Percentiles rank a stretch among this genome's conserved stretches.
Evolutionary conservation across 345 rosid genomes (phyloP).

Genomic region (Sonneratia caseolaris): DNA sequence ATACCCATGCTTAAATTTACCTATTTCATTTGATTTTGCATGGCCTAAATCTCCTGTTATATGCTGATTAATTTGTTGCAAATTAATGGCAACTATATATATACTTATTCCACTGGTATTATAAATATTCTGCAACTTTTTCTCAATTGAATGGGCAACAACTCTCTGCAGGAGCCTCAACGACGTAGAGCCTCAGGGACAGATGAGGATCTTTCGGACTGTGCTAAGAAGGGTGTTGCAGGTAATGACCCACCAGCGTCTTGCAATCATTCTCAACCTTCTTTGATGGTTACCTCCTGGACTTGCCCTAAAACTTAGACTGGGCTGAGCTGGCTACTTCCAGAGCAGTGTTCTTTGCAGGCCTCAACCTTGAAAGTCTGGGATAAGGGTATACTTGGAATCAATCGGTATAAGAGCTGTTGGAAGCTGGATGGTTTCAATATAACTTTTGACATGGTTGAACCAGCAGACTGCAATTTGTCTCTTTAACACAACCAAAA

Average conservation of each 20-base stretch:
- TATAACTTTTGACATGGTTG: no score
- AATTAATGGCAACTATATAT: background rate
- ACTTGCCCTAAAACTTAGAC: background rate
- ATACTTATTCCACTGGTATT: background rate
- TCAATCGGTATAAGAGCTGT: background rate
- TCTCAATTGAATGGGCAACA: background rate
- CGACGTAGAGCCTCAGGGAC: constrained; percentile 42
- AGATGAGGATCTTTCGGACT: constrained; percentile 69
- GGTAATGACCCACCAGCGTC: constrained; percentile 27
- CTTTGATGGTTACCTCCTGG: background rate
- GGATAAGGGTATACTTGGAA: no score
- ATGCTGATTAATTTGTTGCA: background rate
- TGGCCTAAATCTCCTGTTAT: no score
- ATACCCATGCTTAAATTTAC: background rate
- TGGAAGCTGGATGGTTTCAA: background rate
- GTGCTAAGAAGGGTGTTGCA: constrained; percentile 87
- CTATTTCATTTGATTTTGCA: background rate
- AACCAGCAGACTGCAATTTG: background rate
- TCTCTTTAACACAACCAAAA: no score
- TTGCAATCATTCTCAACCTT: background rate
- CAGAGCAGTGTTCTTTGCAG: background rate
- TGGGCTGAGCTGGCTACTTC: background rate
- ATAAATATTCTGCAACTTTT: background rate
- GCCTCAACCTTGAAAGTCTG: background rate
- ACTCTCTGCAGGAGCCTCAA: constrained; percentile 40